These are phyloP conservation scores for Suillus discolor DNA, from an alignment of 768 basidiomycete species.

Conservation along the genomic window DNA sequence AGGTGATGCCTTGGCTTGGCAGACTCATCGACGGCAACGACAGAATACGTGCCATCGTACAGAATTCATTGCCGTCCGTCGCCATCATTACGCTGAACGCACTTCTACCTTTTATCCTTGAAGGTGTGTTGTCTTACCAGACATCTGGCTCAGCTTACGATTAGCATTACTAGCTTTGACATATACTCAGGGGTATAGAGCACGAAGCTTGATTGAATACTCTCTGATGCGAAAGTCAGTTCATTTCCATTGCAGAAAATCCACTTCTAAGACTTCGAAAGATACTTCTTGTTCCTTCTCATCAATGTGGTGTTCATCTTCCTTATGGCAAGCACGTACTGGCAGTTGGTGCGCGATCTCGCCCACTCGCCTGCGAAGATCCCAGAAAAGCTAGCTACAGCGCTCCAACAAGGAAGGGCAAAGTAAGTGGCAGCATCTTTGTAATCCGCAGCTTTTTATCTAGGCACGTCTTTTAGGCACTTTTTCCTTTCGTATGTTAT, in stretches of 20 bases:
- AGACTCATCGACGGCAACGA: slow-evolving; percentile 80
- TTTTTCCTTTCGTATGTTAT: slow-evolving; percentile 87
- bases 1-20: slow-evolving; percentile 85
- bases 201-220: slow-evolving; percentile 92
- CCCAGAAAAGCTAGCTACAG: slow-evolving; percentile 87
- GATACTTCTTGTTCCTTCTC: slow-evolving; percentile 92
- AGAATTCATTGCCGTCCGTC: slow-evolving; percentile 91
- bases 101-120: slow-evolving; percentile 82
- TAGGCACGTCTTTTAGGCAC: slow-evolving; percentile 46
- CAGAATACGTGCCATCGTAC: slow-evolving; percentile 82
- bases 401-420: slow-evolving; percentile 77
- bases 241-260: background rate
- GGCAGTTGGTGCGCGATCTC: slow-evolving; percentile 87
- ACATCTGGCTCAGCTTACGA: background rate
- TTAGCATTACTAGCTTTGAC: slow-evolving; percentile 54
- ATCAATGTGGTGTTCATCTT: slow-evolving; percentile 95
- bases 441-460: slow-evolving; percentile 12
- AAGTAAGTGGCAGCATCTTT: slow-evolving; percentile 42
- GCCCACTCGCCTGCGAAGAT: slow-evolving; percentile 94
- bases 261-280: slow-evolving; percentile 33
- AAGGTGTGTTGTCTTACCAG: slow-evolving; percentile 51
- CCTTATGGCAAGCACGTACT: slow-evolving; percentile 88
- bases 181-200: slow-evolving; percentile 88
- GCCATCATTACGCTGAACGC: slow-evolving; percentile 92
- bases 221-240: slow-evolving; percentile 88